Evolutionary conservation across 2,329 filamentous ascomycete species (phyloP), one percentile per base, ranked within the genome.

Genomic region (Ustulina deusta): DNA sequence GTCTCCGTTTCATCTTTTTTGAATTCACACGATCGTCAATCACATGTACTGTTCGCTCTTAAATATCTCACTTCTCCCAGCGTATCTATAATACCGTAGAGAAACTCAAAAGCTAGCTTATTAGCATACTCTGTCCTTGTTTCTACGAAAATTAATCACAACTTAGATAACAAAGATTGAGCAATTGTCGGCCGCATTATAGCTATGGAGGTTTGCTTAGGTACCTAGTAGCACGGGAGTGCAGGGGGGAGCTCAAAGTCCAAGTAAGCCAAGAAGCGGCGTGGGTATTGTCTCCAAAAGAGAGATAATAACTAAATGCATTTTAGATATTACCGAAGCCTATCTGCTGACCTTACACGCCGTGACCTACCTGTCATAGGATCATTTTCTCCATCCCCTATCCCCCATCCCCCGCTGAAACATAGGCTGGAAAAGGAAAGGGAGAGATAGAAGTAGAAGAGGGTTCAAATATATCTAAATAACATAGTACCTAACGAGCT

Each of bases 401-500:
- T n/a, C 34, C 2, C 34, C 34, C 51, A 13, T 25, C 4, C 38
- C 2, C 38, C n/a, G 5, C 13, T 38, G 15, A 42, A 40, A 0
- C 22, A 42, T 1, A 15, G 6, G 48, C n/a, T 36, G 15, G n/a
- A n/a, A 44, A n/a, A 5, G 3, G 17, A 46, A 46, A 55, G n/a
- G 7, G n/a, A 29, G 13, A 3, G n/a, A 17, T 2, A 40, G 7
- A 34, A 22, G 54, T 22, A 29, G 7, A 59, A 44, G 44, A 49
- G 13, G 9, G 17, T 22, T 58, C n/a, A 64, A 54, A 36, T 46
- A 59, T 38, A n/a, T 22, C 32, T 36, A 29, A 3, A 13, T 22
- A 36, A 29, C 9, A 40, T 49, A 52, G 27, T 56, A 61, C 5
- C 22, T 51, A 44, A 65, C 1, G 27, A 56, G 40, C 5, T 4